A percentile compares a stretch with the other conserved stretches of the same genome.
Conservation (phyloP, 306 rosid species). For the Castanea mollissima region DNA sequence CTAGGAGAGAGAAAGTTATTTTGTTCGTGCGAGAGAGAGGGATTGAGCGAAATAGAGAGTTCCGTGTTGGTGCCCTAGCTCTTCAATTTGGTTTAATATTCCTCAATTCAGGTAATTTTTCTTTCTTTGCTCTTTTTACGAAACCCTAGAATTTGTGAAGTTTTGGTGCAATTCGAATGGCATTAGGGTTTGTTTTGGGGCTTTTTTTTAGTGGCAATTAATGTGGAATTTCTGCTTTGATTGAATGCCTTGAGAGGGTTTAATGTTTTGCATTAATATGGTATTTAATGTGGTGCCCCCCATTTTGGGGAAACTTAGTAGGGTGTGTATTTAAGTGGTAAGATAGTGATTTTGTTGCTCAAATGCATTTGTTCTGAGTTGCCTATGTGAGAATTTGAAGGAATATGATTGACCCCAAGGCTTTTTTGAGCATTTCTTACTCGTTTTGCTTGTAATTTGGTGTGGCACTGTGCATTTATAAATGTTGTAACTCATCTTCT, state of each 20-base stretch:
- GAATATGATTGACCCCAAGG: slow-evolving; percentile 47
- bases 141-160: slow-evolving; percentile 83
- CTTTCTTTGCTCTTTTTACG: slow-evolving; percentile 2
- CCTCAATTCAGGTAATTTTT: slow-evolving; percentile 56
- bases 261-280: slow-evolving; percentile 23
- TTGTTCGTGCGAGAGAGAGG: slow-evolving; percentile 1
- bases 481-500: not conserved
- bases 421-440: slow-evolving; percentile 34
- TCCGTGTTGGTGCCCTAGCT: slow-evolving; percentile 52
- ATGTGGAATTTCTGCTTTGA: slow-evolving; percentile 13
- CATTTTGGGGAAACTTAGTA: slow-evolving; percentile 27
- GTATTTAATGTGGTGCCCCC: slow-evolving; percentile 28
- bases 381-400: slow-evolving; percentile 31
- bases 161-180: slow-evolving; percentile 41
- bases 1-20: slow-evolving; percentile 60
- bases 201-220: slow-evolving; percentile 27
- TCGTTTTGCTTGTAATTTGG: slow-evolving; percentile 8
- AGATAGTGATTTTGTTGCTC: slow-evolving; percentile 31
- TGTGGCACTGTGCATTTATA: slow-evolving; percentile 7
- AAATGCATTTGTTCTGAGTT: slow-evolving; percentile 14
- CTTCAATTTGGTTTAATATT: slow-evolving; percentile 37
- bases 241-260: slow-evolving; percentile 32
- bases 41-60: slow-evolving; percentile 3
- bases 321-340: slow-evolving; percentile 27
- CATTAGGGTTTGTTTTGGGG: slow-evolving; percentile 46